Percentiles rank a stretch among this genome's conserved stretches.
These are phyloP conservation scores for Aeschynomene evenia DNA, from an alignment of 306 rosid genomes.

Conservation along the genomic window DNA sequence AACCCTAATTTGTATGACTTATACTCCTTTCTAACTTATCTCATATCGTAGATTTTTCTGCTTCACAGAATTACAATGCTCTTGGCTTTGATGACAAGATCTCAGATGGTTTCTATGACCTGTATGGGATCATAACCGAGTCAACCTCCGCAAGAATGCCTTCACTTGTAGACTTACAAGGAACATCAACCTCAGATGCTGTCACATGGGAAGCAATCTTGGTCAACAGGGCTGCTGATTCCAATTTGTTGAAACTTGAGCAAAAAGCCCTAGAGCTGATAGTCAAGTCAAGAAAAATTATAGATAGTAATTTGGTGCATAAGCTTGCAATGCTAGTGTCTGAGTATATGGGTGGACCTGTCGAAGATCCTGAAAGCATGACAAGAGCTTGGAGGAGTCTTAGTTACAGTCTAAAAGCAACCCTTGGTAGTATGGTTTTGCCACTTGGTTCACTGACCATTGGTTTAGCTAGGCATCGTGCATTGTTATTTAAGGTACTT, in stretches of 20 bases:
- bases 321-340: slow-evolving; percentile 82
- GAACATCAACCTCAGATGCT: slow-evolving; percentile 60
- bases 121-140: slow-evolving; percentile 70
- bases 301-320: slow-evolving; percentile 67
- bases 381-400: slow-evolving; percentile 78
- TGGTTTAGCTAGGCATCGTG: slow-evolving; percentile 99
- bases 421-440: slow-evolving; percentile 95
- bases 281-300: slow-evolving; percentile 47
- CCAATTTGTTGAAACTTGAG: slow-evolving; percentile 85
- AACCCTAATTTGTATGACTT: slow-evolving; percentile 38
- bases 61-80: slow-evolving; percentile 99
- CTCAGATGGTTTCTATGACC: slow-evolving; percentile 95
- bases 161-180: slow-evolving; percentile 93
- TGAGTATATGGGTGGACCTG: slow-evolving; percentile 93
- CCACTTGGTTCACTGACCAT: slow-evolving; percentile 88
- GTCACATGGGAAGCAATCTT: slow-evolving; percentile 92
- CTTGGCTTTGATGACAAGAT: slow-evolving; percentile 98
- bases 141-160: slow-evolving; percentile 87
- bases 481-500: slow-evolving; percentile 90
- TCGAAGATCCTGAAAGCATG: slow-evolving; percentile 82
- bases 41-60: slow-evolving; percentile 95
- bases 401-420: slow-evolving; percentile 71
- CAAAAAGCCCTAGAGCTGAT: slow-evolving; percentile 69
- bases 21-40: slow-evolving; percentile 74
- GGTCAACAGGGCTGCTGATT: slow-evolving; percentile 83